Conservation (phyloP, 2,329 filamentous ascomycete genomes). For the Cytospora paraplurivora region DNA sequence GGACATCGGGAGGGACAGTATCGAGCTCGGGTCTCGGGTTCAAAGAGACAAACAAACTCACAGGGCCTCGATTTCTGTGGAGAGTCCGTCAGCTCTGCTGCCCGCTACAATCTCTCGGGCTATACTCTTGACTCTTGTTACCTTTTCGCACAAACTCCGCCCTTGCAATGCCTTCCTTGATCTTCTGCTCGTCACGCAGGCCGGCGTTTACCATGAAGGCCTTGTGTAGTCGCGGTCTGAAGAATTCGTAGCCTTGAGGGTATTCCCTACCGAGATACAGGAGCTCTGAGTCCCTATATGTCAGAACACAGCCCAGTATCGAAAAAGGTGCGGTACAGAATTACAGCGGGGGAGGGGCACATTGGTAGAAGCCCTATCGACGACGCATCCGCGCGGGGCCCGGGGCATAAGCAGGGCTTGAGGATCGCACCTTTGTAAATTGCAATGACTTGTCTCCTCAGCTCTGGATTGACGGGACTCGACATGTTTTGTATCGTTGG, state of each 20-base stretch:
- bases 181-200: conserved; percentile 72
- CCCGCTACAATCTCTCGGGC: not conserved
- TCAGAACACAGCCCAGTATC: too few species aligned
- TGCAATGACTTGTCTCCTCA: conserved; percentile 77
- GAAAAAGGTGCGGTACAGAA: not conserved
- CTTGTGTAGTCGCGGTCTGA: conserved; percentile 76
- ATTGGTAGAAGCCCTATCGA: not conserved
- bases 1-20: not conserved
- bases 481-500: conserved; percentile 33
- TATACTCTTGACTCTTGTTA: conserved; percentile 37
- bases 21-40: not conserved
- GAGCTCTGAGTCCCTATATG: conserved; percentile 61
- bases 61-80: conserved; percentile 84
- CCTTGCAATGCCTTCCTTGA: conserved; percentile 71
- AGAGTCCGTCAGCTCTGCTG: conserved; percentile 2
- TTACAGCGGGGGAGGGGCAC: too few species aligned
- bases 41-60: conserved; percentile 52
- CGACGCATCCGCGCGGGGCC: not conserved
- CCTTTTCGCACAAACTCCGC: conserved; percentile 93
- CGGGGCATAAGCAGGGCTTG: not conserved
- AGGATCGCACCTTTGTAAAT: conserved; percentile 77
- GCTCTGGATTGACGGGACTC: conserved; percentile 49
- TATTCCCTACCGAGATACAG: conserved; percentile 85
- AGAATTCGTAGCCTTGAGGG: conserved; percentile 80
- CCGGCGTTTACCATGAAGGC: conserved; percentile 79